These are phyloP conservation scores for Diaporthe batatas DNA, from an alignment of 2,329 filamentous ascomycete genomes.

Conservation along the genomic window DNA sequence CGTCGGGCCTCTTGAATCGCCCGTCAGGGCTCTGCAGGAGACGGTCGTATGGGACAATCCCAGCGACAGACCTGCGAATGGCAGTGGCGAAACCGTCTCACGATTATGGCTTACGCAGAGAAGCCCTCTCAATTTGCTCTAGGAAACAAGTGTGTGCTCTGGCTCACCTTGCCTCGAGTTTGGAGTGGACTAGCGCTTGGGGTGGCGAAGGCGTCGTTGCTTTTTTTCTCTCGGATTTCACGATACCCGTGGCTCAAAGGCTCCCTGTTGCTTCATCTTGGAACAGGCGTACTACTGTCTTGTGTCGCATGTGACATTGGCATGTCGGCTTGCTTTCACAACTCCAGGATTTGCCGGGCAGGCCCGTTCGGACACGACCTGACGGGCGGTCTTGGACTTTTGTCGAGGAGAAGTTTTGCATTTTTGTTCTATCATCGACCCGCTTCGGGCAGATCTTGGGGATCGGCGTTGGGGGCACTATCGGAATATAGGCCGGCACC, in stretches of 20 bases:
- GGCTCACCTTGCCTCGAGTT: background rate
- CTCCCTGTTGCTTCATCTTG: constrained; percentile 26
- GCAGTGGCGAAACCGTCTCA: background rate
- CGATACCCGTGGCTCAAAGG: constrained; percentile 39
- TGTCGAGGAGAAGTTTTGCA: background rate
- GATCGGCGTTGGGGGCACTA: constrained; percentile 34
- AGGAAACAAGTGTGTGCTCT: background rate
- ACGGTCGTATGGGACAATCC: background rate
- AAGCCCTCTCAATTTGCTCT: background rate
- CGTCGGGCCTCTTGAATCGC: background rate
- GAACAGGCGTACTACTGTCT: constrained; percentile 18
- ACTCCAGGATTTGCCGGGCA: constrained; percentile 14
- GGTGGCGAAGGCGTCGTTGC: constrained; percentile 28
- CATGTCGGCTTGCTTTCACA: constrained; percentile 8
- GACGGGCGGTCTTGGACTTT: background rate
- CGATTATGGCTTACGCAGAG: background rate
- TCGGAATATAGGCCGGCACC: constrained; percentile 5
- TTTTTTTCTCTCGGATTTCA: constrained; percentile 37
- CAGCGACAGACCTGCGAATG: background rate
- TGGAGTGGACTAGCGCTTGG: background rate
- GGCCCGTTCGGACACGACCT: constrained; percentile 2
- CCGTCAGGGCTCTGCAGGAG: background rate
- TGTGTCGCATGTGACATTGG: constrained; percentile 7
- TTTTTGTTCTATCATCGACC: constrained; percentile 29
- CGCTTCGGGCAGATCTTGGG: constrained; percentile 5